Conservation (phyloP, 2,329 filamentous ascomycete genomes). For the Cercospora sp. region DNA sequence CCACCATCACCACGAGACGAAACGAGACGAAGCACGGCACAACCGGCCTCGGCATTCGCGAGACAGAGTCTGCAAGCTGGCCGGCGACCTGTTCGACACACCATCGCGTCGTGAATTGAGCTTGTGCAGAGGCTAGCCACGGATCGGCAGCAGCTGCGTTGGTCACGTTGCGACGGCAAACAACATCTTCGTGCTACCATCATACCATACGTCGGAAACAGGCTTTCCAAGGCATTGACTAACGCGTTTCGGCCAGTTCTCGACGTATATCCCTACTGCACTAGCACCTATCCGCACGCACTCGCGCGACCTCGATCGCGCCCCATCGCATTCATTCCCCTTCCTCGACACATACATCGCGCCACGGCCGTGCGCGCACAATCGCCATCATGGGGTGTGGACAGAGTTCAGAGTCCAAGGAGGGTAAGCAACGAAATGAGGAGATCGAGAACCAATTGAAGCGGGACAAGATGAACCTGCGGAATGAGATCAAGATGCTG, state of each 20-base stretch:
- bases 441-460: constrained; percentile 99
- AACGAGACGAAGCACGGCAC: neutral
- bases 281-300: neutral
- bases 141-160: constrained; percentile 7
- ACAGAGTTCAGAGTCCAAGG: constrained; percentile 99
- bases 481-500: constrained; percentile 99
- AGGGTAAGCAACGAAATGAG: constrained; percentile 99
- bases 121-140: neutral
- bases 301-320: neutral
- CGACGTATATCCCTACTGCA: neutral
- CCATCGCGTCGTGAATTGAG: neutral
- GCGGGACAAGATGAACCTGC: constrained; percentile 96
- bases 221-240: neutral
- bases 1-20: neutral
- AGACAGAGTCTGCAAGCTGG: neutral
- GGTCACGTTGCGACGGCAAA: constrained; percentile 20
- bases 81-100: neutral
- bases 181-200: constrained; percentile 14
- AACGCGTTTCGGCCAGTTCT: neutral
- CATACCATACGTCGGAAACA: constrained; percentile 7
- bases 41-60: neutral
- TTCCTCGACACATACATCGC: constrained; percentile 14
- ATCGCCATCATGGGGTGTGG: constrained; percentile 91
- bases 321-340: neutral
- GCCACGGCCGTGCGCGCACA: constrained; percentile 15